Percentiles rank a stretch among this genome's conserved stretches.
phyloP scores from a whole-genome alignment of 108 stramenopile genomes.

The Craspedostauros australis region DNA sequence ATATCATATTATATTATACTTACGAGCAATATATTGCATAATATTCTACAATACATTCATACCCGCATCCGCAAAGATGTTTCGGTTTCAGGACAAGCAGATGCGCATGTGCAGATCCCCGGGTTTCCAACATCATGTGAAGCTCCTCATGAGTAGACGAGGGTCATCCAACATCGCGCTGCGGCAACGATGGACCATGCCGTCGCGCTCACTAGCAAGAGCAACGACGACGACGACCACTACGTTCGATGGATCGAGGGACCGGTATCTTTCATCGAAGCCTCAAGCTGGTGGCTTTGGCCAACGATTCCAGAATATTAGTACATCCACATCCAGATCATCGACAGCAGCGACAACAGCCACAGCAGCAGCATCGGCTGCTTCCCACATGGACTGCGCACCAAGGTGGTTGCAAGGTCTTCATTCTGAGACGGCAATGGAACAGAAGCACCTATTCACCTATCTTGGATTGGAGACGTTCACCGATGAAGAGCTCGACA shows the following conservation, averaged over 20 bases:
- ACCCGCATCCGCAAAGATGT: no score
- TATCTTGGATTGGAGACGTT: conserved; percentile 16
- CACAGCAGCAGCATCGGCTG: background rate
- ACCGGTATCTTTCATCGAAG: no score
- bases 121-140: no score
- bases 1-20: no score
- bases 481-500: background rate
- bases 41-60: no score
- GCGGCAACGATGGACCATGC: background rate
- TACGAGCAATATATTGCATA: no score
- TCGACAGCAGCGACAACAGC: background rate
- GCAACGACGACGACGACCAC: conserved; percentile 4
- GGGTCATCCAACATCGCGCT: no score
- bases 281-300: background rate
- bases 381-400: background rate
- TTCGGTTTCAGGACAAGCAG: no score
- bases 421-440: conserved; percentile 4
- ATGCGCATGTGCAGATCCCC: no score
- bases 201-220: background rate
- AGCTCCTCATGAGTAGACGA: no score
- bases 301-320: background rate
- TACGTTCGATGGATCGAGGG: background rate
- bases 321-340: background rate
- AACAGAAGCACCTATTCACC: conserved; percentile 8
- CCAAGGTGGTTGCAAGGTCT: background rate